Evolutionary conservation across 108 stramenopile species (phyloP).

Genomic region (Cyclotella atomus): DNA sequence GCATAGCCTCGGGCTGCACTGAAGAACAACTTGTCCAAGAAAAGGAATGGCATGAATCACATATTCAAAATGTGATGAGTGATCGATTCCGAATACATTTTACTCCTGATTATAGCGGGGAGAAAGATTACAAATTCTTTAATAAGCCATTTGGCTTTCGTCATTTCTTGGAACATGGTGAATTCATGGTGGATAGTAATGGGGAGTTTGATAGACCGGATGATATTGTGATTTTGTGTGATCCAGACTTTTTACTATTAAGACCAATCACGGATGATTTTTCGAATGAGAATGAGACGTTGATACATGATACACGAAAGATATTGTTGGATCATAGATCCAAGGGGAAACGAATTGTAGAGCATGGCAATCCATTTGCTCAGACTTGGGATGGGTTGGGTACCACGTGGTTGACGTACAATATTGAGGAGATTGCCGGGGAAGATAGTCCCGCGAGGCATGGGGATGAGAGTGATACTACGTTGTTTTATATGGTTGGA

Average conservation of each 20-base stretch:
- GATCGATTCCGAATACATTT: slow-evolving; percentile 74
- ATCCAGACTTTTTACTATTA: slow-evolving; percentile 95
- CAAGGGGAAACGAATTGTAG: slow-evolving; percentile 54
- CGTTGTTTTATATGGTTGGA: slow-evolving; percentile 71
- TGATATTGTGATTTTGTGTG: slow-evolving; percentile 85
- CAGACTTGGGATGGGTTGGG: slow-evolving; percentile 87
- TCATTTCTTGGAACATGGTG: slow-evolving; percentile 72
- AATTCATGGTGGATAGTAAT: slow-evolving; percentile 32
- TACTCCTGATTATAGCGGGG: slow-evolving; percentile 71
- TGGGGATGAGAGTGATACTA: slow-evolving; percentile 48
- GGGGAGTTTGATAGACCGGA: slow-evolving; percentile 48
- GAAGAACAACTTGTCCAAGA: slow-evolving; percentile 22
- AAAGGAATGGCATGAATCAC: slow-evolving; percentile 37
- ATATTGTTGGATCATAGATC: background rate
- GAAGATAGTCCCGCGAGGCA: slow-evolving; percentile 56
- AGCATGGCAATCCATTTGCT: slow-evolving; percentile 83
- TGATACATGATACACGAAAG: slow-evolving; percentile 25
- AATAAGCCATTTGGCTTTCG: slow-evolving; percentile 88
- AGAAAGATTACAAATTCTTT: slow-evolving; percentile 83
- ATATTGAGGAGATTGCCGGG: slow-evolving; percentile 70
- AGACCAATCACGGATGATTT: slow-evolving; percentile 82
- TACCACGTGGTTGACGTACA: slow-evolving; percentile 68
- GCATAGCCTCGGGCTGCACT: slow-evolving; percentile 78
- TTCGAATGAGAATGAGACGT: slow-evolving; percentile 48
- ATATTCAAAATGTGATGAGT: slow-evolving; percentile 40